Conservation (phyloP, 768 basidiomycete genomes). For the Lactifluus volemus region DNA sequence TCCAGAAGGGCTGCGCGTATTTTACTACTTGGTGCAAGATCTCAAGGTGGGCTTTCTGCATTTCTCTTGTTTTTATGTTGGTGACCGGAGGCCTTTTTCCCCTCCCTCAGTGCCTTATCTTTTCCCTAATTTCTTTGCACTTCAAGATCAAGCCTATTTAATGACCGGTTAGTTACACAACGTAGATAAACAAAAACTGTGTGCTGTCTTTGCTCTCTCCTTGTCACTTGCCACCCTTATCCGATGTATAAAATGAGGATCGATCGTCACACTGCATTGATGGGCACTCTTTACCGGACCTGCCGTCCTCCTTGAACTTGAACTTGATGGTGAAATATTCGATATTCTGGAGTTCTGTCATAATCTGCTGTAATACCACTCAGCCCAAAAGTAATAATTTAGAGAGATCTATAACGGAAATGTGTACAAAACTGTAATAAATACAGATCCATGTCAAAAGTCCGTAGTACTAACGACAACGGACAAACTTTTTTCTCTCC, state of each 20-base stretch:
- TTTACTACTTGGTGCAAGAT: slow-evolving; percentile 98
- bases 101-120: slow-evolving; percentile 79
- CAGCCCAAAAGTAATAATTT: too few relatives aligned
- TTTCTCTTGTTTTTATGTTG: not conserved
- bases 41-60: slow-evolving; percentile 55
- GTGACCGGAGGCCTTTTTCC: not conserved
- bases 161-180: slow-evolving; percentile 4
- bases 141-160: slow-evolving; percentile 99
- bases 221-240: not conserved
- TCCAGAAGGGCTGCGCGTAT: slow-evolving; percentile 93
- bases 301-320: too few relatives aligned
- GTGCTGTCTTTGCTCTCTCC: not conserved
- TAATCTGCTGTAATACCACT: too few relatives aligned
- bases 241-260: slow-evolving; percentile 4
- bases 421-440: too few relatives aligned
- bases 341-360: too few relatives aligned
- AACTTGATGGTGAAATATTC: too few relatives aligned
- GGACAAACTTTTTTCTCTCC: too few relatives aligned
- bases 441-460: too few relatives aligned
- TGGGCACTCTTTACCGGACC: too few relatives aligned
- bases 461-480: too few relatives aligned
- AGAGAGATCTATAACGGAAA: too few relatives aligned
- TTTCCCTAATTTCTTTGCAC: slow-evolving; percentile 95
- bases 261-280: not conserved
- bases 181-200: not conserved